These are phyloP conservation scores for Penicillium canescens DNA, from an alignment of 495 filamentous ascomycete species.

Conservation along the genomic window DNA sequence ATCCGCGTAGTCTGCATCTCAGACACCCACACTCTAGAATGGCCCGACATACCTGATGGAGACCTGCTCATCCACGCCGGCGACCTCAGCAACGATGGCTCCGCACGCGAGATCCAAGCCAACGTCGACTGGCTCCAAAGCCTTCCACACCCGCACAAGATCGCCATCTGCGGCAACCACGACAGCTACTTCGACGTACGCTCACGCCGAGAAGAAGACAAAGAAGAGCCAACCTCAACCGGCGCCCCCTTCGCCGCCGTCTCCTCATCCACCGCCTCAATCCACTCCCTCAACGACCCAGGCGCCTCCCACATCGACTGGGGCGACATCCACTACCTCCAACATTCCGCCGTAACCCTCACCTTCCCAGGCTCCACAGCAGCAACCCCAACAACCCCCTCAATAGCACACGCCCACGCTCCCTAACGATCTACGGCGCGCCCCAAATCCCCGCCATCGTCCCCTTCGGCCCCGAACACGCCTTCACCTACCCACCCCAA, in stretches of 20 bases:
- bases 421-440: slow-evolving; percentile 60
- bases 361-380: slow-evolving; percentile 33
- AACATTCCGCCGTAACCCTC: slow-evolving; percentile 57
- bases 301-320: slow-evolving; percentile 48
- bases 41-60: slow-evolving; percentile 64
- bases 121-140: slow-evolving; percentile 76
- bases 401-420: slow-evolving; percentile 27
- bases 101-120: slow-evolving; percentile 67
- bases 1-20: slow-evolving; percentile 86
- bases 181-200: slow-evolving; percentile 75
- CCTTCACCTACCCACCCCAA: slow-evolving; percentile 64
- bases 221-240: slow-evolving; percentile 19
- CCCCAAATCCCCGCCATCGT: slow-evolving; percentile 62
- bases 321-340: slow-evolving; percentile 63
- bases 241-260: slow-evolving; percentile 27
- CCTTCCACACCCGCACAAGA: slow-evolving; percentile 74
- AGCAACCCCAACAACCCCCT: slow-evolving; percentile 6
- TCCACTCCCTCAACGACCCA: slow-evolving; percentile 42
- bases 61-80: slow-evolving; percentile 91
- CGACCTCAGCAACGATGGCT: slow-evolving; percentile 76
- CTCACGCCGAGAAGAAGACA: slow-evolving; percentile 45
- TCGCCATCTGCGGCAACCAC: slow-evolving; percentile 88
- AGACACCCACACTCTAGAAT: slow-evolving; percentile 78
- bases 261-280: slow-evolving; percentile 43
- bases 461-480: slow-evolving; percentile 58